Evolutionary conservation across 2,329 filamentous ascomycete species (phyloP).

Genomic region (Penicillium crustosum): DNA sequence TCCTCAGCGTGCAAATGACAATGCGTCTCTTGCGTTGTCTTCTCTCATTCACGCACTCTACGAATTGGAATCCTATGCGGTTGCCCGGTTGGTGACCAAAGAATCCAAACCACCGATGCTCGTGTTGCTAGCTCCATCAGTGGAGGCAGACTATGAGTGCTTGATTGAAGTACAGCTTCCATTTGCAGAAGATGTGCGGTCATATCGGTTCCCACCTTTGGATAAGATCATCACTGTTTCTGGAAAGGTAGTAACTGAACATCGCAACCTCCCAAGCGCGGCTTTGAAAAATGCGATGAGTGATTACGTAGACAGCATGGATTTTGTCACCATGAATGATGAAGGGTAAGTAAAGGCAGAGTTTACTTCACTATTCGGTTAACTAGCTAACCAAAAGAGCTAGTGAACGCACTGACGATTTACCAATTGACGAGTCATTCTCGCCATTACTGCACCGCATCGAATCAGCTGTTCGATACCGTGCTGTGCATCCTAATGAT

Average conservation of each 20-base stretch:
- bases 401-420: slow-evolving; percentile 64
- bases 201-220: slow-evolving; percentile 87
- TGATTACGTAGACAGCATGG: slow-evolving; percentile 90
- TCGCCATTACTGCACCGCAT: slow-evolving; percentile 86
- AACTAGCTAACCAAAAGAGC: slow-evolving; percentile 10
- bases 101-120: slow-evolving; percentile 76
- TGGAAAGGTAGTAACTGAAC: slow-evolving; percentile 74
- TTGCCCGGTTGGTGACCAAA: slow-evolving; percentile 82
- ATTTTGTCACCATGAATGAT: slow-evolving; percentile 72
- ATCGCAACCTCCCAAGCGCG: slow-evolving; percentile 76
- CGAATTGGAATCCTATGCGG: slow-evolving; percentile 79
- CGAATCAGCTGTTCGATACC: slow-evolving; percentile 78
- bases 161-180: slow-evolving; percentile 87
- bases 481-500: slow-evolving; percentile 71
- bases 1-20: slow-evolving; percentile 74
- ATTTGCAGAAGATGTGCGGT: slow-evolving; percentile 86
- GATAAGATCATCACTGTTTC: slow-evolving; percentile 86
- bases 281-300: slow-evolving; percentile 79
- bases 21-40: slow-evolving; percentile 79
- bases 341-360: slow-evolving; percentile 60
- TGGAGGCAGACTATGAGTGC: slow-evolving; percentile 78
- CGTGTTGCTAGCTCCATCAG: slow-evolving; percentile 74
- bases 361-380: neutral
- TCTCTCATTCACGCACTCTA: slow-evolving; percentile 85
- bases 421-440: slow-evolving; percentile 76